phyloP scores from a whole-genome alignment of 1,284 basidiomycete genomes.

The Hymenochaete sp. region DNA sequence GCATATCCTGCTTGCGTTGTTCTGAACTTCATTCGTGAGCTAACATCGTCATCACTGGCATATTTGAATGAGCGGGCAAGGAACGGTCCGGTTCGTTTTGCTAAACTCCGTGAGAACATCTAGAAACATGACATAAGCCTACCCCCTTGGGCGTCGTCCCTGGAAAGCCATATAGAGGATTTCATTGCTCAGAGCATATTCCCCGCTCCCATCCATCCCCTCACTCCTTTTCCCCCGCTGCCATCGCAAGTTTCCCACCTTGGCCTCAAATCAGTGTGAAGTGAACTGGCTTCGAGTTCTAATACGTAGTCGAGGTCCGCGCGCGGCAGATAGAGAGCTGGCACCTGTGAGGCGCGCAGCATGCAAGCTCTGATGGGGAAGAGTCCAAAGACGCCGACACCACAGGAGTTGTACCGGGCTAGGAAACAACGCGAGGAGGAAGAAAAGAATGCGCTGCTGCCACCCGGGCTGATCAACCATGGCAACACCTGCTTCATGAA shows the following conservation, averaged over 20 bases:
- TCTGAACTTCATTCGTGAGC: background rate
- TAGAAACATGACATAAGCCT: too few species aligned
- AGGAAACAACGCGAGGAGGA: constrained; percentile 52
- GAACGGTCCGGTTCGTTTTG: too few species aligned
- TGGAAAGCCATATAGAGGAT: too few species aligned
- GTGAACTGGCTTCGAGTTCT: background rate
- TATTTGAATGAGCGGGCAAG: too few species aligned
- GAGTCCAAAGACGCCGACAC: constrained; percentile 41
- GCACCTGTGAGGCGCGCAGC: background rate
- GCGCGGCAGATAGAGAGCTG: background rate
- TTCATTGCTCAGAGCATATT: background rate
- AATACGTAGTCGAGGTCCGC: background rate
- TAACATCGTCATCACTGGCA: background rate
- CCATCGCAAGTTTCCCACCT: background rate
- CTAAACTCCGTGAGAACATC: too few species aligned
- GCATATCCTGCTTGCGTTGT: too few species aligned
- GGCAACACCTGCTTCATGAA: constrained; percentile 94
- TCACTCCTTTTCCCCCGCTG: background rate
- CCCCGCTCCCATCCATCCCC: background rate
- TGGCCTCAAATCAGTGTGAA: background rate
- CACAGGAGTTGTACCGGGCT: constrained; percentile 55
- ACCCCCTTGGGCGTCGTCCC: too few species aligned
- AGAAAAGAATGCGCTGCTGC: constrained; percentile 48
- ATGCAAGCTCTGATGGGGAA: constrained; percentile 40
- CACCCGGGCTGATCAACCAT: constrained; percentile 75